Evolutionary conservation across 2,329 filamentous ascomycete genomes (phyloP), one percentile per base, ranked within the genome.

Genomic region (Periglandula ipomoeae): DNA sequence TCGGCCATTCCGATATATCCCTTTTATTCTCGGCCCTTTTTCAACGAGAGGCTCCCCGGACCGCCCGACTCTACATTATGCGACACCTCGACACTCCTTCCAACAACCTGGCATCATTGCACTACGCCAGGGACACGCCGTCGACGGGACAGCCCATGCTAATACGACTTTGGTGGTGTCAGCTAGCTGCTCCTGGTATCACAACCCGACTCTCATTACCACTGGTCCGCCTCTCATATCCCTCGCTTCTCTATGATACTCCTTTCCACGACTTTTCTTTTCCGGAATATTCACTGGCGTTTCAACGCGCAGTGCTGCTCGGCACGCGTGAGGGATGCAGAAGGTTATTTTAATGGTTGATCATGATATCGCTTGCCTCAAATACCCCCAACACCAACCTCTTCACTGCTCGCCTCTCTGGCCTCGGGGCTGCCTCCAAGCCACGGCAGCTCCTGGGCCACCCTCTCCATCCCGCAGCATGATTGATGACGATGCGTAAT

Each of bases 201-300:
- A 58, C n/a, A 57, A 59, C 57, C 56, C 59, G 58, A 56, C 59
- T 56, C 53, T 45, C 52, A 53, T 50, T 55, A 54, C 50, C 55
- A 52, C 57, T 57, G 55, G 54, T 48, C 53, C 48, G 10, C 51
- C 54, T 53, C 50, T 41, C 48, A 37, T 51, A 32, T 35, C 44
- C 20, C 23, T 47, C 32, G 23, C 44, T 50, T 47, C 39, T 38
- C 34, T 19, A 47, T 23, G 38, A 43, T 49, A 53, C 52, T 49
- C 52, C 51, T 57, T 55, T 38, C 30, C 23, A 11, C 30, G 15
- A 32, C 24, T 38, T 46, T 19, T 42, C 27, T 4, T 27, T 26
- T 37, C 19, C 37, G 13, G 17, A 42, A 19, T 37, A 40, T 42
- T 27, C 17, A 35, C 39, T 4, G 41, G 37, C 38, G 27, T 30